Conservation (phyloP, 192 early-diverging fungal species). For the Linnemannia exigua region DNA sequence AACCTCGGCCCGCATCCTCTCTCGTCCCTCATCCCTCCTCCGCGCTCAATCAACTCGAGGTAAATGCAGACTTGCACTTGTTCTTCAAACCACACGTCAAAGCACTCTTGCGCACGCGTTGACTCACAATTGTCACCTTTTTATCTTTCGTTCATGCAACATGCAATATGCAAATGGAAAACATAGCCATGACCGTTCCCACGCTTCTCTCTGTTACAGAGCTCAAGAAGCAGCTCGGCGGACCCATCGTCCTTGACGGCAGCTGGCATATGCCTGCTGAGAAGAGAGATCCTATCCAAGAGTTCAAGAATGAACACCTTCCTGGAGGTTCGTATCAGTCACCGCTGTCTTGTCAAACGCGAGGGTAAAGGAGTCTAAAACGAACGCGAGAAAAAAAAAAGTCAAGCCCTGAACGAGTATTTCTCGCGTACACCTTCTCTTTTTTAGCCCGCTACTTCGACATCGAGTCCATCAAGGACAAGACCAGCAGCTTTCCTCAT, state of each 20-base stretch:
- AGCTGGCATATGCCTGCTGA: conserved; percentile 92
- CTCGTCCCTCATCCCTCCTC: conserved; percentile 18
- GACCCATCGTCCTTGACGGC: conserved; percentile 87
- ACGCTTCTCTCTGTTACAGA: conserved; percentile 37
- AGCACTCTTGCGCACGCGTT: background rate
- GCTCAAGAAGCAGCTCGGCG: conserved; percentile 62
- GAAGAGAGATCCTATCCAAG: conserved; percentile 75
- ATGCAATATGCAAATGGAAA: background rate
- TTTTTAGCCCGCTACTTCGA: conserved; percentile 88
- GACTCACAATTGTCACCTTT: background rate
- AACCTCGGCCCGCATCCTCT: conserved; percentile 21
- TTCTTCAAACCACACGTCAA: background rate
- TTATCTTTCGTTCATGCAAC: background rate
- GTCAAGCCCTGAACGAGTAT: background rate
- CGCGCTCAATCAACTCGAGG: conserved; percentile 27
- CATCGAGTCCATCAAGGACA: conserved; percentile 89
- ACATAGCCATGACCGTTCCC: conserved; percentile 50
- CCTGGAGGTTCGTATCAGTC: conserved; percentile 31
- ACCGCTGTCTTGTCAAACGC: background rate
- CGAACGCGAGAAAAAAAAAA: background rate
- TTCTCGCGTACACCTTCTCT: background rate
- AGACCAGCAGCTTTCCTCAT: conserved; percentile 81
- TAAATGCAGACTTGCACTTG: background rate
- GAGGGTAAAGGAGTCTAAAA: too few species aligned
- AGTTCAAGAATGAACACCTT: conserved; percentile 73